Percentiles rank a stretch among this genome's conserved stretches.
phyloP scores from a whole-genome alignment of 352 stramenopile genomes.

The Pythium rishiriense region DNA sequence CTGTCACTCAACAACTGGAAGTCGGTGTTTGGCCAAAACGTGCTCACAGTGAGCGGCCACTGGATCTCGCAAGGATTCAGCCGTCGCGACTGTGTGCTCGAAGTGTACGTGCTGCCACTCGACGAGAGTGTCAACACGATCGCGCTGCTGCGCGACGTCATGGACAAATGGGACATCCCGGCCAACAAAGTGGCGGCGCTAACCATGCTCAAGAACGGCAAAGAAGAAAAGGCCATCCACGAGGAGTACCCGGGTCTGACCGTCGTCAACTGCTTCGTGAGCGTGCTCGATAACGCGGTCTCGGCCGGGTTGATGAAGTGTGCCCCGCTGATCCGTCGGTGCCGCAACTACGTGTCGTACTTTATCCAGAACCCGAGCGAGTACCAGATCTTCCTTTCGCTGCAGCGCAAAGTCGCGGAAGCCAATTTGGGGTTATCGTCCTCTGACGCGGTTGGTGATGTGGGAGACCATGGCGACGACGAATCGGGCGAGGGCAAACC shows the following conservation, averaged over 20 bases:
- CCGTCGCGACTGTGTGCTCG: constrained; percentile 72
- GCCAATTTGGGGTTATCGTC: constrained; percentile 29
- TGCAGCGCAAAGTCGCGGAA: constrained; percentile 66
- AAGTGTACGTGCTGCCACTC: constrained; percentile 74
- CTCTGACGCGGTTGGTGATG: constrained; percentile 22
- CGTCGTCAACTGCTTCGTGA: constrained; percentile 72
- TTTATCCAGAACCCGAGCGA: constrained; percentile 85
- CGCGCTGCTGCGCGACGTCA: constrained; percentile 71
- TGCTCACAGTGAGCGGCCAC: constrained; percentile 76
- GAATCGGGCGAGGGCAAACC: constrained; percentile 32
- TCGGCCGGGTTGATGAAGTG: constrained; percentile 60
- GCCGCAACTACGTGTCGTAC: constrained; percentile 79
- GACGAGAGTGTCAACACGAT: constrained; percentile 81
- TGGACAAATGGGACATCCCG: constrained; percentile 84
- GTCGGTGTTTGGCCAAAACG: constrained; percentile 73
- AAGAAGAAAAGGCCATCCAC: constrained; percentile 55
- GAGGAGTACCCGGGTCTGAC: constrained; percentile 65
- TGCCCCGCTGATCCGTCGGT: constrained; percentile 55
- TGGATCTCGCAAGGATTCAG: constrained; percentile 79
- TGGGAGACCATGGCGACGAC: constrained; percentile 27
- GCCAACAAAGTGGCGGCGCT: constrained; percentile 67
- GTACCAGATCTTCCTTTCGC: constrained; percentile 78
- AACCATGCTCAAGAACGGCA: constrained; percentile 56
- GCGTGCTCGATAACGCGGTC: constrained; percentile 58
- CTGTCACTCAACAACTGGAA: constrained; percentile 84